Evolutionary conservation across 345 rosid species (phyloP), one percentile per base, ranked within the genome.

Genomic region (Murraya koenigii): DNA sequence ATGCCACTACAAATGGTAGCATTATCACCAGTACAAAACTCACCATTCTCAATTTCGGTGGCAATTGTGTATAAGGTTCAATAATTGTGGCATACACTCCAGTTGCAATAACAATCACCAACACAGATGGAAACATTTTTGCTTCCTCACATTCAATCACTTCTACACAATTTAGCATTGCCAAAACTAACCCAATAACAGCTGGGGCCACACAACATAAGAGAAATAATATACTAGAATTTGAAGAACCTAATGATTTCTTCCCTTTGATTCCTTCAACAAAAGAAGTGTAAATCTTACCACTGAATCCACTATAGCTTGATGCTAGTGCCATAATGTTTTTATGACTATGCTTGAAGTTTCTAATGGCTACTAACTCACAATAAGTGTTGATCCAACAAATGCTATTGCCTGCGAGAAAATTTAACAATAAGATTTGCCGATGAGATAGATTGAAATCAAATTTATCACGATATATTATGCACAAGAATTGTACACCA

Each of bases 371-470:
- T 15, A 83, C 73, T 6, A 85, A 49, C 17, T 76, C 75, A 33
- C 81, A 82, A 28, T 80, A 85, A 14, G 84, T 80, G 78, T 80
- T 83, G 55, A 85, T 74, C 88, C 88, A 85, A 28, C 86, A 78
- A 54, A 85, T 80, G 65, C 88, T 83, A 36, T 83, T 81, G 26
- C 88, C 88, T 4, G 88, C 86, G 15, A 86, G 7, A 25, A 86
- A 77, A 19, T 81, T 83, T 20, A 86, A 84, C 10, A 81, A 30
- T 69, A 86, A 81, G 15, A 83, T 25, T 39, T 83, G 88, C 49
- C 36, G 60, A 44, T 81, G 83, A 14, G 85, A 76, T 17, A 86
- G 76, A n/a, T 44, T 44, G 49, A 74, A 74, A 2, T 79, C 14
- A 15, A 70, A 56, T 4, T 44, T 13, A 44, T 13, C 49, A 13